Evolutionary conservation across 2,329 filamentous ascomycete species (phyloP), one percentile per base, ranked within the genome.

Genomic region (Metarhizium guizhouense): DNA sequence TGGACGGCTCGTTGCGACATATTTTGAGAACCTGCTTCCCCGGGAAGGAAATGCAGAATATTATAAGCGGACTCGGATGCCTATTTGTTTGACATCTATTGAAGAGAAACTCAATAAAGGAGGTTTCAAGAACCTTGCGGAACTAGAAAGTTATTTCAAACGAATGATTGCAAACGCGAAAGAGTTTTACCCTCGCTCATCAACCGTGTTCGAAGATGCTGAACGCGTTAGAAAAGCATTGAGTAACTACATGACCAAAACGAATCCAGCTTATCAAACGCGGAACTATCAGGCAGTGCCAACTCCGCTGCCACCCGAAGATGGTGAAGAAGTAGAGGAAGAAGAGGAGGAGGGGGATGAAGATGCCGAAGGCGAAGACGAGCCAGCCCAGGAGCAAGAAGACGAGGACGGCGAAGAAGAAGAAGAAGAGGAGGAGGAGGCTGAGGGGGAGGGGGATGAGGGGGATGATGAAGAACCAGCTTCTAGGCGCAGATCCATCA

Each of bases 161-260:
- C 85, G 90, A 60, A 88, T 96, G 79, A 87, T 95, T 55, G 80
- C 84, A 60, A 96, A 95, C 66, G 89, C 88, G 40, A 95, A 95
- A 70, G 85, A 90, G 54, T 94, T 84, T 72, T 93, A 93, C 65
- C 79, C 85, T 57, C 86, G 86, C 62, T 81, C 80, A 47, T 90
- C 88, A 0, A 74, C 83, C 56, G 78, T 87, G 42, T 93, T 87
- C 66, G 86, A 90, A 47, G 90, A 96, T 73, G 90, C 91, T 8
- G 91, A 96, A 70, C 84, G 90, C 51, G 82, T 96, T 49, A 82
- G 91, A 50, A 96, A 95, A 72, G 86, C 90, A 3, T 79, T 93
- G 45, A 92, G 88, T 68, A 93, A 92, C 65, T 90, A 85, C 69
- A 95, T 95, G 90, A 86, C 85, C 55, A 88, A 88, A 68, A 81